Evolutionary conservation across 495 filamentous ascomycete genomes (phyloP).

Genomic region (Lasiosphaeria hispida): DNA sequence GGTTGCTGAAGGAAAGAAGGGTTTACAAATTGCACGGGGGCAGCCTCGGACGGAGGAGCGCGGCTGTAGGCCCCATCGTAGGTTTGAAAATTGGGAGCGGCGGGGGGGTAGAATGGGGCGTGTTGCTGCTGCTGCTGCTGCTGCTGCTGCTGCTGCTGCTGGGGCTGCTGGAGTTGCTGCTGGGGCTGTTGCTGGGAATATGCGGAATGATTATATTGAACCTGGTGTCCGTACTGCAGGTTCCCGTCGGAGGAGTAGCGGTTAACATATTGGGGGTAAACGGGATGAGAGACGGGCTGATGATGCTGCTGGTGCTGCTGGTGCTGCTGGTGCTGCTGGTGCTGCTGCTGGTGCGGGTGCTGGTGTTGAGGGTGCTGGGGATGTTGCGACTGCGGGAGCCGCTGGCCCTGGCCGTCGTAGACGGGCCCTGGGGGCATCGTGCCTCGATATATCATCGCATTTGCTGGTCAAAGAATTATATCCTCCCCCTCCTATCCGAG

Average conservation of each 20-base stretch:
- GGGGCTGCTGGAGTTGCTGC: background rate
- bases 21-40: slow-evolving; percentile 23
- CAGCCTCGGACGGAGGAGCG: background rate
- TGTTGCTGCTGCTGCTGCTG: slow-evolving; percentile 24
- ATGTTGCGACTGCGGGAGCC: slow-evolving; percentile 13
- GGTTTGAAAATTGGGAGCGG: slow-evolving; percentile 20
- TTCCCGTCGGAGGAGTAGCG: slow-evolving; percentile 20
- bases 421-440: slow-evolving; percentile 44
- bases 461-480: slow-evolving; percentile 12
- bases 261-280: slow-evolving; percentile 19
- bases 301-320: slow-evolving; percentile 13
- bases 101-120: slow-evolving; percentile 13
- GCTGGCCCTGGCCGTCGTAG: slow-evolving; percentile 37
- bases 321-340: slow-evolving; percentile 14
- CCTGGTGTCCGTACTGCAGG: slow-evolving; percentile 27
- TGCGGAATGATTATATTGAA: slow-evolving; percentile 25
- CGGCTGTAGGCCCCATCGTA: slow-evolving; percentile 20
- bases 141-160: slow-evolving; percentile 9
- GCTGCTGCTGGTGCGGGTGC: slow-evolving; percentile 18
- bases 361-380: slow-evolving; percentile 24
- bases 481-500: slow-evolving; percentile 7
- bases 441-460: slow-evolving; percentile 42
- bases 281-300: slow-evolving; percentile 7
- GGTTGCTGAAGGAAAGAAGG: slow-evolving; percentile 21
- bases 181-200: slow-evolving; percentile 8